Conservation (phyloP, 345 rosid genomes). For the Pistacia integerrima region DNA sequence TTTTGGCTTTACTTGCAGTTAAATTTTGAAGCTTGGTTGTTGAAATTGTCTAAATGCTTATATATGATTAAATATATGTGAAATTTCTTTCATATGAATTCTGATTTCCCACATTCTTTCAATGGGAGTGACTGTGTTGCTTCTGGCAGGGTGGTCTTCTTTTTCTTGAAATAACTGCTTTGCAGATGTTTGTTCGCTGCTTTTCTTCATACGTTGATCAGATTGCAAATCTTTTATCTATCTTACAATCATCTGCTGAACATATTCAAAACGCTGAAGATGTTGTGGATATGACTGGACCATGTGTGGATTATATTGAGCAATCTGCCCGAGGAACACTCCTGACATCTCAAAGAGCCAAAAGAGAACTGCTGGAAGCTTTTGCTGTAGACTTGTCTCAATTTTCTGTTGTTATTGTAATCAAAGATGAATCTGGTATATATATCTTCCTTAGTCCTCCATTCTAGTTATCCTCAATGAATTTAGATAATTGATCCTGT, state of each 20-base stretch:
- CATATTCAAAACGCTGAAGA: slow-evolving; percentile 36
- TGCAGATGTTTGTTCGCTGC: slow-evolving; percentile 47
- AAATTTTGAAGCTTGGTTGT: neutral
- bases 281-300: slow-evolving; percentile 24
- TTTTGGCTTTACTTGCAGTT: slow-evolving; percentile 19
- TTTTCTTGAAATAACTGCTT: slow-evolving; percentile 62
- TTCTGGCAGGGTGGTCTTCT: slow-evolving; percentile 76
- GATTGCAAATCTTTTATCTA: slow-evolving; percentile 35
- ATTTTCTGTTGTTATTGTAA: slow-evolving; percentile 60
- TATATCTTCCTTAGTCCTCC: slow-evolving; percentile 24
- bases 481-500: slow-evolving; percentile 27
- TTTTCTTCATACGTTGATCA: slow-evolving; percentile 43
- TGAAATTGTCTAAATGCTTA: neutral
- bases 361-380: slow-evolving; percentile 43
- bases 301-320: slow-evolving; percentile 16
- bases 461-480: slow-evolving; percentile 16
- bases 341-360: slow-evolving; percentile 33
- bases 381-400: slow-evolving; percentile 49
- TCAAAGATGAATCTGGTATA: slow-evolving; percentile 65
- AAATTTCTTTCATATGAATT: slow-evolving; percentile 12
- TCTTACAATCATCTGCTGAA: slow-evolving; percentile 33
- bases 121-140: slow-evolving; percentile 36
- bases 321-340: slow-evolving; percentile 29
- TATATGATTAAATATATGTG: neutral
- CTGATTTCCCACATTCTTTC: slow-evolving; percentile 13